Conservation (phyloP, 2,329 filamentous ascomycete genomes). For the Lasiodiplodia sp. region DNA sequence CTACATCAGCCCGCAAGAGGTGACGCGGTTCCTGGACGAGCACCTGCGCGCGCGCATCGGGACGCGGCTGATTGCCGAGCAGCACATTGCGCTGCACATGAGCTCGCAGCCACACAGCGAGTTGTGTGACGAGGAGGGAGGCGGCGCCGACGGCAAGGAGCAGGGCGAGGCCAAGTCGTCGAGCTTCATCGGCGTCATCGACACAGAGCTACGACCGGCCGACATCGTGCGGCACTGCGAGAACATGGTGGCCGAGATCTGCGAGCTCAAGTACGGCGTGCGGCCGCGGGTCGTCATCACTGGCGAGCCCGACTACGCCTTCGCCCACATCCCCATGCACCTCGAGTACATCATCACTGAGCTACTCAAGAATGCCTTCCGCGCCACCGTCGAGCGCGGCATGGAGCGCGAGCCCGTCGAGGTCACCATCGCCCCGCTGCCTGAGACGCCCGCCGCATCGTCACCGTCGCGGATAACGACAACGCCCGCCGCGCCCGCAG, state of each 20-base stretch:
- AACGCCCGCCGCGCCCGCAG: conserved; percentile 32
- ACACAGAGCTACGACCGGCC: conserved; percentile 84
- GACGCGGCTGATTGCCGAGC: conserved; percentile 91
- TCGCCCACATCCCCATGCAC: conserved; percentile 94
- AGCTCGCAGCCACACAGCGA: conserved; percentile 76
- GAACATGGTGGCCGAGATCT: conserved; percentile 92
- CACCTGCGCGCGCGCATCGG: conserved; percentile 94
- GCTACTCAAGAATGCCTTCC: conserved; percentile 94
- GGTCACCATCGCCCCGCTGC: conserved; percentile 83
- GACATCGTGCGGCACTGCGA: conserved; percentile 84
- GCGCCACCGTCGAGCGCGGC: conserved; percentile 87
- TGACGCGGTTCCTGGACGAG: conserved; percentile 92
- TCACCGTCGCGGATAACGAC: conserved; percentile 32
- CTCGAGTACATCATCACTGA: conserved; percentile 98
- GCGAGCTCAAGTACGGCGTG: conserved; percentile 93
- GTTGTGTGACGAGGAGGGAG: conserved; percentile 43
- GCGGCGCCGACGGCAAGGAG: conserved; percentile 40
- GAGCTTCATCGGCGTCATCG: conserved; percentile 92
- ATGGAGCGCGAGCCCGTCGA: conserved; percentile 82
- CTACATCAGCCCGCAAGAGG: conserved; percentile 82
- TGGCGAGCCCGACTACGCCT: conserved; percentile 84
- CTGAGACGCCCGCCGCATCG: conserved; percentile 52
- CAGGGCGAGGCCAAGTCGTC: conserved; percentile 55
- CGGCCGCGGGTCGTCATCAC: conserved; percentile 82
- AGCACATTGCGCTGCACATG: conserved; percentile 90